Evolutionary conservation across 2,329 filamentous ascomycete species (phyloP).

Genomic region (Aspergillus chevalieri): DNA sequence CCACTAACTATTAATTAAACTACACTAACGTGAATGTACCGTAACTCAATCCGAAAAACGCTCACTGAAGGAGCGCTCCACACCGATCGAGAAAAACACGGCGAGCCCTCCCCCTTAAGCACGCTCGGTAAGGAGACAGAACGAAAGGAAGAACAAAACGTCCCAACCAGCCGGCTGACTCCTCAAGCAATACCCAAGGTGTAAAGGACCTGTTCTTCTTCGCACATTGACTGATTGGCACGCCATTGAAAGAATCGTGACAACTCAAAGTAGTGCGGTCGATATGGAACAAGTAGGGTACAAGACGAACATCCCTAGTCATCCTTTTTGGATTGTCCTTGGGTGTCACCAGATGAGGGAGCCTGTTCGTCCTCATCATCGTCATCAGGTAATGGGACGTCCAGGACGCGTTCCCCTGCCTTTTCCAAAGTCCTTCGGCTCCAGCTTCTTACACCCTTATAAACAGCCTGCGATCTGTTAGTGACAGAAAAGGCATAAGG

Average conservation of each 20-base stretch:
- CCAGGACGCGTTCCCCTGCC: constrained; percentile 73
- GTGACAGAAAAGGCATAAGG: not conserved
- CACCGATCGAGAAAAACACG: constrained; percentile 19
- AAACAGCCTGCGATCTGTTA: constrained; percentile 58
- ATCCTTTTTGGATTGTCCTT: constrained; percentile 21
- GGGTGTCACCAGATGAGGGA: constrained; percentile 3
- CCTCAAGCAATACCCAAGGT: constrained; percentile 25
- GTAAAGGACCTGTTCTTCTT: constrained; percentile 53
- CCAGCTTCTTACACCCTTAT: constrained; percentile 71
- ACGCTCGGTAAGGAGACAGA: constrained; percentile 19
- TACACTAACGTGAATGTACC: constrained; percentile 17
- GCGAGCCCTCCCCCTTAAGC: constrained; percentile 25
- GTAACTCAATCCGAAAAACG: constrained; percentile 24
- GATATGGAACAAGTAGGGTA: not conserved
- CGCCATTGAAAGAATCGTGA: constrained; percentile 73
- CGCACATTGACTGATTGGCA: constrained; percentile 98
- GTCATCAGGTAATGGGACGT: constrained; percentile 55
- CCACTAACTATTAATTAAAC: constrained; percentile 4
- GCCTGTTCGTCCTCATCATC: constrained; percentile 50
- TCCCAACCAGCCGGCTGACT: constrained; percentile 15
- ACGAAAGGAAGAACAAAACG: constrained; percentile 28
- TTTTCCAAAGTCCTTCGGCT: constrained; percentile 67
- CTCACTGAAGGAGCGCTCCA: constrained; percentile 13
- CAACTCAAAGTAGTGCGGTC: constrained; percentile 95
- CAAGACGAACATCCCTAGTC: constrained; percentile 9